Base-by-base conservation (phyloP, 2,329 filamentous ascomycete genomes). In the Penicillium polonicum region DNA sequence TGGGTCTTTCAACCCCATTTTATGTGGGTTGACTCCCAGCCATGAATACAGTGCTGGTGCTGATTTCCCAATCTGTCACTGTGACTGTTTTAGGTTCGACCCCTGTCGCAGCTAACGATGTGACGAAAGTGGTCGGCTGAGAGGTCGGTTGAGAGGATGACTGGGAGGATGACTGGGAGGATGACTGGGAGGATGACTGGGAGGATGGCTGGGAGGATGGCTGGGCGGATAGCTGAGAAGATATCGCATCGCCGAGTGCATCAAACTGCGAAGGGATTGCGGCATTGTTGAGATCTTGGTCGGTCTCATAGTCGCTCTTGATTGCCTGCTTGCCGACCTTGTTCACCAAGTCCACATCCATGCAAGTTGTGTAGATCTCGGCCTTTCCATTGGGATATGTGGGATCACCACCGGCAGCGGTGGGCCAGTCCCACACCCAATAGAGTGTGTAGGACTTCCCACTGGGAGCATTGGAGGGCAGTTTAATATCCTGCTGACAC, bases 361-460 rank as follows among this genome's bases (percentile, higher is more conserved):
- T 79, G 60, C 79, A 81, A 15, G 77, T 79, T 2, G 79, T 81
- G 58, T 81, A 81, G 38, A 79, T 70, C 63, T 81, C 78, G 45
- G 70, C 62, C 63, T 79, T 79, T 41, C 77, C 78, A 7, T 75
- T 62, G n/a, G 74, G 73, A 23, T 75, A 63, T 9, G 60, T 67
- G 17, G 72, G 65, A 59, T 76, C 70, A 19, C 60, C 70, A 38
- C 68, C 66, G 12, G 75, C 68, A n/a, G 63, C 79, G 15, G 85
- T 87, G 3, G 88, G 88, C 91, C 92, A 99, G 74, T 96, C 89
- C 94, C 94, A 97, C 45, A 97, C 88, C 93, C 93, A 97, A 80
- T 96, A 96, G 51, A 96, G 77, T 3, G 91, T 93, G 72, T 92
- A 90, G 29, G 82, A 82, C 31, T 86, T 83, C 44, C 86, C 85